Evolutionary conservation across 306 rosid species (phyloP).

Genomic region (Crataegus laevigata): DNA sequence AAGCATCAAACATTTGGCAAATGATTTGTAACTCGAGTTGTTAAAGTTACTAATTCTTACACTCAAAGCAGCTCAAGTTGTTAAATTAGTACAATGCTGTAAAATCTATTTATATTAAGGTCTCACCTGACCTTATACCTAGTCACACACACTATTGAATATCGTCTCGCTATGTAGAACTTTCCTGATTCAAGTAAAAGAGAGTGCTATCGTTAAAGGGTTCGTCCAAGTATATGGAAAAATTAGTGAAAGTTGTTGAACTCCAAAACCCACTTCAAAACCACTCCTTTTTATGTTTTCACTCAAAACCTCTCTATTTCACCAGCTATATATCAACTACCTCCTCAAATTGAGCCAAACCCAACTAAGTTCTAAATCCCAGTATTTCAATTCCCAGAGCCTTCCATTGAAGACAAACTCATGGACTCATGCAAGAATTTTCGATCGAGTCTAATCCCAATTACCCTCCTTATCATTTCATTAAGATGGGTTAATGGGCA

Average conservation of each 20-base stretch:
- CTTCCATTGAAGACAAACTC: neutral
- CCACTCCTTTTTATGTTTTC: conserved; percentile 7
- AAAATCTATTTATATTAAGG: neutral
- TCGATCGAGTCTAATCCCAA: conserved; percentile 17
- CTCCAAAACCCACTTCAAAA: conserved; percentile 44
- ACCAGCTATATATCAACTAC: conserved; percentile 28
- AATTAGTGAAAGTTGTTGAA: conserved; percentile 48
- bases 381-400: neutral
- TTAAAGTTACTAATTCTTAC: too few relatives aligned
- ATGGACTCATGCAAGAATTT: conserved; percentile 35
- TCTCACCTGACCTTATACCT: neutral
- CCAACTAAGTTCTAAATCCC: neutral
- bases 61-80: too few relatives aligned
- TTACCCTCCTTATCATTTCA: conserved; percentile 13
- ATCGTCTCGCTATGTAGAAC: neutral
- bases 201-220: neutral
- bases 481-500: conserved; percentile 27
- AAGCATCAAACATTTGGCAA: neutral
- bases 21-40: neutral
- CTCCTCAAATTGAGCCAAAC: conserved; percentile 8
- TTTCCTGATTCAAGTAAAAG: conserved; percentile 1
- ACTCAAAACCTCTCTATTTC: neutral
- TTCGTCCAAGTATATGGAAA: conserved; percentile 2
- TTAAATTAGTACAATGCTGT: too few relatives aligned
- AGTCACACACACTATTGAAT: neutral